These are phyloP conservation scores for Fragaria ananassa DNA, from an alignment of 306 rosid genomes.

Conservation along the genomic window DNA sequence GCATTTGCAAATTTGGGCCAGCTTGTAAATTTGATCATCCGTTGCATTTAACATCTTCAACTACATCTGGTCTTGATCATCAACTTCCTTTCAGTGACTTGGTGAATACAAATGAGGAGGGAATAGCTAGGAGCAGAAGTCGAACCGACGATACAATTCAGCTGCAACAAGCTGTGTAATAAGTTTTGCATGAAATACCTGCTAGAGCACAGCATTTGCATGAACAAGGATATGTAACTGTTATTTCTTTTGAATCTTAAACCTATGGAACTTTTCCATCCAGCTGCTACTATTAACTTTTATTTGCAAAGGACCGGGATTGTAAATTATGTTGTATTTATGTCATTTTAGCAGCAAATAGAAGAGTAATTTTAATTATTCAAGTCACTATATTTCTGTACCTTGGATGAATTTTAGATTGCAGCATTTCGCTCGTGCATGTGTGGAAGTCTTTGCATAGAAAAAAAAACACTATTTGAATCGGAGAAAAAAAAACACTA, in stretches of 20 bases:
- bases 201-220: conserved; percentile 35
- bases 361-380: background rate
- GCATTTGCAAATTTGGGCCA: conserved; percentile 94
- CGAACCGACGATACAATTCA: conserved; percentile 38
- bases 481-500: too few relatives aligned
- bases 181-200: conserved; percentile 24
- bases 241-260: conserved; percentile 13
- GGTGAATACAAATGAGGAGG: conserved; percentile 37
- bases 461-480: too few relatives aligned
- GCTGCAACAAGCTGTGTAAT: conserved; percentile 41
- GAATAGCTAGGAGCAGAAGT: conserved; percentile 44
- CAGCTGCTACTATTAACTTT: conserved; percentile 32
- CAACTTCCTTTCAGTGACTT: conserved; percentile 39
- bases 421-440: too few relatives aligned
- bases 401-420: too few relatives aligned
- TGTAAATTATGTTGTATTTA: conserved; percentile 24
- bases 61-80: conserved; percentile 44
- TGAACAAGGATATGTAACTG: conserved; percentile 35
- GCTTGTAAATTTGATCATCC: conserved; percentile 88
- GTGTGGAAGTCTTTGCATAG: too few relatives aligned
- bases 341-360: conserved; percentile 5
- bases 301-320: conserved; percentile 32
- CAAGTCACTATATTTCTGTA: background rate
- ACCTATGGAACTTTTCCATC: conserved; percentile 33
- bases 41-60: conserved; percentile 27